phyloP scores from a whole-genome alignment of 495 filamentous ascomycete species.

The Neurospora sp. region DNA sequence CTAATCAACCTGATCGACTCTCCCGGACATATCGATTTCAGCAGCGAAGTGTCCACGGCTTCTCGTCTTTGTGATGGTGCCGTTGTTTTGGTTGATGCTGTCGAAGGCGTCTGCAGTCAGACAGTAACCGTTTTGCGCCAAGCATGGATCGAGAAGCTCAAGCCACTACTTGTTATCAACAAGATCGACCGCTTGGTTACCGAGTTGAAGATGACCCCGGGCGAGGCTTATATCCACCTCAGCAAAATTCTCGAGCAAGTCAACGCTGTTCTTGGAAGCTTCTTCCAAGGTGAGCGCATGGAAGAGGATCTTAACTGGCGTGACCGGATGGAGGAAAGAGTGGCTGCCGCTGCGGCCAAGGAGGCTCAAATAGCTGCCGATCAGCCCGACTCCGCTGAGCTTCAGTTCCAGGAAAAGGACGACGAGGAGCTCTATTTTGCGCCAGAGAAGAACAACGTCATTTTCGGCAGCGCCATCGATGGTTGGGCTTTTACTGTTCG shows the following conservation, averaged over 20 bases:
- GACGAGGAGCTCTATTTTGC: conserved; percentile 98
- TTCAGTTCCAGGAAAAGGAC: conserved; percentile 80
- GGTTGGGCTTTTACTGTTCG: conserved; percentile 96
- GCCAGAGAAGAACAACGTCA: conserved; percentile 96
- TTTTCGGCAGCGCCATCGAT: conserved; percentile 94
- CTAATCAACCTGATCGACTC: conserved; percentile 98
- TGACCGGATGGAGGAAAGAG: conserved; percentile 78
- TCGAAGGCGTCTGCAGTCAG: conserved; percentile 96
- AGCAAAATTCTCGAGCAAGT: conserved; percentile 86
- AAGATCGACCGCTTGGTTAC: conserved; percentile 94
- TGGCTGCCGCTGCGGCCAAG: conserved; percentile 48
- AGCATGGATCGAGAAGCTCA: conserved; percentile 91
- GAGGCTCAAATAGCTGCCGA: conserved; percentile 36
- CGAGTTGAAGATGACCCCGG: conserved; percentile 84
- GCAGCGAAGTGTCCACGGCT: conserved; percentile 93
- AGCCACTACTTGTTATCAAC: conserved; percentile 91
- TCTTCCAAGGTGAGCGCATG: conserved; percentile 97
- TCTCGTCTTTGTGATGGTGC: conserved; percentile 93
- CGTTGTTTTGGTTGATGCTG: conserved; percentile 91
- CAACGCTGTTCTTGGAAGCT: conserved; percentile 94
- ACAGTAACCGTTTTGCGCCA: conserved; percentile 94
- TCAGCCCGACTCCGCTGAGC: conserved; percentile 43
- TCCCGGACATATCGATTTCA: conserved; percentile 97
- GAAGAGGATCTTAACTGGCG: conserved; percentile 97
- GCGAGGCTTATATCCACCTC: conserved; percentile 84